Conservation (phyloP, 2,329 filamentous ascomycete genomes). For the Trichoderma asperellum region DNA sequence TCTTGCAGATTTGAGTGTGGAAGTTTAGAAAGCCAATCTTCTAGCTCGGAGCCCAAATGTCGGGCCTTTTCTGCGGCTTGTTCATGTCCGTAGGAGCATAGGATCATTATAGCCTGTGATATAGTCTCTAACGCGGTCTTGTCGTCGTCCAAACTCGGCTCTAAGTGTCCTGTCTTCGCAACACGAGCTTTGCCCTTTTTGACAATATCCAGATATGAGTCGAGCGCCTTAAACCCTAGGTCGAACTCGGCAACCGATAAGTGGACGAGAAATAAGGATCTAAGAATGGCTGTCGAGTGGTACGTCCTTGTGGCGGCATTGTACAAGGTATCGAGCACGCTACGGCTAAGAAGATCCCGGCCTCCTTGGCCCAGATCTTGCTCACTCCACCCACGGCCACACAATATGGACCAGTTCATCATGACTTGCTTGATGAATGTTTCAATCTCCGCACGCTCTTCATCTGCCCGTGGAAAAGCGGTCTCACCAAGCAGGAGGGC, state of each 20-base stretch:
- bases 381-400: slow-evolving; percentile 78
- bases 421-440: slow-evolving; percentile 78
- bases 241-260: slow-evolving; percentile 89
- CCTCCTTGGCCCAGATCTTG: slow-evolving; percentile 81
- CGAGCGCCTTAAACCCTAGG: slow-evolving; percentile 84
- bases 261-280: slow-evolving; percentile 86
- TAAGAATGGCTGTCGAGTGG: slow-evolving; percentile 86
- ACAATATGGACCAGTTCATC: slow-evolving; percentile 82
- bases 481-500: slow-evolving; percentile 76
- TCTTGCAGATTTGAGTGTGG: slow-evolving; percentile 41
- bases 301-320: slow-evolving; percentile 90
- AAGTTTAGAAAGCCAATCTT: slow-evolving; percentile 72
- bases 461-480: slow-evolving; percentile 80
- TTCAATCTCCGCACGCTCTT: slow-evolving; percentile 79
- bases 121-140: slow-evolving; percentile 76
- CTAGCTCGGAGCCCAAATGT: slow-evolving; percentile 70
- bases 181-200: slow-evolving; percentile 82
- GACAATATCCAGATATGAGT: slow-evolving; percentile 89
- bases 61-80: slow-evolving; percentile 79
- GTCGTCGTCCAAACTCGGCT: slow-evolving; percentile 77
- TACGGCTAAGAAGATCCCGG: slow-evolving; percentile 72
- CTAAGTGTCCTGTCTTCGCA: slow-evolving; percentile 73
- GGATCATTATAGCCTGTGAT: slow-evolving; percentile 75
- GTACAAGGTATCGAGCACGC: slow-evolving; percentile 86
- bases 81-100: slow-evolving; percentile 79